phyloP scores from a whole-genome alignment of 441 rosid genomes.

The Pelargonium fulgidum region DNA sequence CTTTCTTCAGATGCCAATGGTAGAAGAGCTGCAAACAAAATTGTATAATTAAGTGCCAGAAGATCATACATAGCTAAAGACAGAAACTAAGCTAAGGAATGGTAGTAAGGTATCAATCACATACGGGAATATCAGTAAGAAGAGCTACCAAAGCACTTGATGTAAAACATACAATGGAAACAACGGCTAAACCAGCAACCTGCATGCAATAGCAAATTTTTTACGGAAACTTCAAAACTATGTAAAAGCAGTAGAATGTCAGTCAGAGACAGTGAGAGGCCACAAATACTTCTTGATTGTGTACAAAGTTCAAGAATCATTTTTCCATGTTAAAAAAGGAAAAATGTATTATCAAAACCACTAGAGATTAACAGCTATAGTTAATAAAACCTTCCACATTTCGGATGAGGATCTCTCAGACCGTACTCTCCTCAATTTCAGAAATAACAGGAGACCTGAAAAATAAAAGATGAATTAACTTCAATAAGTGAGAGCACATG shows the following conservation, averaged over 20 bases:
- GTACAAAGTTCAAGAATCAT: not conserved
- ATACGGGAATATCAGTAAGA: slow-evolving; percentile 42
- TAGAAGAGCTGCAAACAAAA: slow-evolving; percentile 42
- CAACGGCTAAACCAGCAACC: slow-evolving; percentile 52
- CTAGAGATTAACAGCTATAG: slow-evolving; percentile 8
- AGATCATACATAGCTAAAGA: slow-evolving; percentile 10
- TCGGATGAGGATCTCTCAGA: slow-evolving; percentile 49
- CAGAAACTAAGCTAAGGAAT: not conserved
- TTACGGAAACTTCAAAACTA: not conserved
- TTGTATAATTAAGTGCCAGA: slow-evolving; percentile 7
- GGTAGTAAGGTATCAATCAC: slow-evolving; percentile 14
- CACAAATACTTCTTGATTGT: not conserved
- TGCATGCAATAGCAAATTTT: slow-evolving; percentile 21
- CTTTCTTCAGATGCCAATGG: slow-evolving; percentile 38
- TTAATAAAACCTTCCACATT: slow-evolving; percentile 45
- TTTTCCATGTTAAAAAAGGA: not conserved
- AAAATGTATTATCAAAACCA: not conserved
- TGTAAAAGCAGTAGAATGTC: not conserved
- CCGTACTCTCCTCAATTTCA: slow-evolving; percentile 42
- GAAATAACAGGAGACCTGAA: slow-evolving; percentile 40
- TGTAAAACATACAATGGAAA: slow-evolving; percentile 47
- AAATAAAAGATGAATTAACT: slow-evolving; percentile 6
- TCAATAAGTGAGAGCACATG: slow-evolving; percentile 3
- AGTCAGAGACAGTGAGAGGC: too few relatives aligned
- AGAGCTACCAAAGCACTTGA: slow-evolving; percentile 44